Percentiles rank a stretch among this genome's conserved stretches.
These are phyloP conservation scores for Umbelopsis sp. DNA, from an alignment of 371 early-diverging fungal species.

Conservation along the genomic window DNA sequence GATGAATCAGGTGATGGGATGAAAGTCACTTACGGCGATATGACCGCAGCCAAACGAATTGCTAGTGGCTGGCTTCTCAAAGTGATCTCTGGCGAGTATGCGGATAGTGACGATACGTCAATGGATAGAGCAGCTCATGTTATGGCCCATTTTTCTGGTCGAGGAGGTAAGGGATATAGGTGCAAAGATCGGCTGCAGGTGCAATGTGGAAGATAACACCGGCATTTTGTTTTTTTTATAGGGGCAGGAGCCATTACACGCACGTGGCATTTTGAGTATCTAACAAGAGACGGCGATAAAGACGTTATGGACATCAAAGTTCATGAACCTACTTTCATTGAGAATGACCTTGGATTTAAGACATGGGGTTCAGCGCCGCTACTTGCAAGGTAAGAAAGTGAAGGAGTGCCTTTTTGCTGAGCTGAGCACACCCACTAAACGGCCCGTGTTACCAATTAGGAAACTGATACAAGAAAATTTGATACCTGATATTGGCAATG, in stretches of 20 bases:
- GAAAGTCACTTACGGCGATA: conserved; percentile 7
- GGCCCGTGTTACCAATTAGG: conserved; percentile 20
- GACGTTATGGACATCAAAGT: conserved; percentile 30
- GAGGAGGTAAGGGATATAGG: conserved; percentile 41
- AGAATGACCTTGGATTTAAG: conserved; percentile 52
- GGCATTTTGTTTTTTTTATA: conserved; percentile 9
- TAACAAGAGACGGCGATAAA: conserved; percentile 34
- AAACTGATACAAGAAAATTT: conserved; percentile 44
- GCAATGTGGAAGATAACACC: background rate
- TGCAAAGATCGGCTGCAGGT: background rate
- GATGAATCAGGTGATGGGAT: background rate
- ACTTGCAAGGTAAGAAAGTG: conserved; percentile 46
- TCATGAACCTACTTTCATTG: conserved; percentile 52
- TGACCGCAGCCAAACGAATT: conserved; percentile 6
- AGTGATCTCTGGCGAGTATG: conserved; percentile 29
- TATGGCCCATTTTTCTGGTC: conserved; percentile 49
- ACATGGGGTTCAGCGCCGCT: conserved; percentile 58
- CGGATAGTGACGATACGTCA: conserved; percentile 30
- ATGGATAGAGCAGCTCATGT: conserved; percentile 43
- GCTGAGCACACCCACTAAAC: background rate
- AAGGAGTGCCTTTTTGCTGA: background rate
- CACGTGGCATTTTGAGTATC: conserved; percentile 52
- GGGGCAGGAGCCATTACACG: conserved; percentile 54
- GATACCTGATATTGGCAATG: conserved; percentile 34
- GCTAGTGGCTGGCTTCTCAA: conserved; percentile 15